Conservation (phyloP, 2,329 filamentous ascomycete species). For the Alternaria burnsii region DNA sequence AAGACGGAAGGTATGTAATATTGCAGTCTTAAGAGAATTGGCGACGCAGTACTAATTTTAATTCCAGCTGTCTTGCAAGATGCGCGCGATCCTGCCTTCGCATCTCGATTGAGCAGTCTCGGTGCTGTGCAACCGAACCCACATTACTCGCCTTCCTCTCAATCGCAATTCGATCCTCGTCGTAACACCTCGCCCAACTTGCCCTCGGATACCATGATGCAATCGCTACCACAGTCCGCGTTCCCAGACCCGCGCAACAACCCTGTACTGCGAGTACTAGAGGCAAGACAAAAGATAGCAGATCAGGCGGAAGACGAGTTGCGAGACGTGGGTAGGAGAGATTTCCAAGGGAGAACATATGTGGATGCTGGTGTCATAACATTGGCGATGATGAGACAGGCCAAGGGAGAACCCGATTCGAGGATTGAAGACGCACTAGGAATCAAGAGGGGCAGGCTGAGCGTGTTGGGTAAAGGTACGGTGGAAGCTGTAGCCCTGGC, state of each 20-base stretch:
- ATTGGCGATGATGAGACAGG: conserved; percentile 45
- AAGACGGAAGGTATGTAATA: conserved; percentile 51
- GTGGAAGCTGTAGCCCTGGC: conserved; percentile 35
- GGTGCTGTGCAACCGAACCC: conserved; percentile 67
- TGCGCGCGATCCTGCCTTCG: conserved; percentile 70
- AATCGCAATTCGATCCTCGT: conserved; percentile 53
- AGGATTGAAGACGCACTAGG: conserved; percentile 45
- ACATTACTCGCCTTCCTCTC: conserved; percentile 64
- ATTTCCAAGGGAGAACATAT: conserved; percentile 55
- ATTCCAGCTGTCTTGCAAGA: conserved; percentile 66
- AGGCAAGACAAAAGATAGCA: conserved; percentile 60
- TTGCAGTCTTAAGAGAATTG: neutral
- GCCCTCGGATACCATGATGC: conserved; percentile 42
- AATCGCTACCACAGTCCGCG: conserved; percentile 38
- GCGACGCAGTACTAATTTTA: neutral
- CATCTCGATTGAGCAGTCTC: conserved; percentile 77
- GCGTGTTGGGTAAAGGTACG: conserved; percentile 34
- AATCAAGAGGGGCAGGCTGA: conserved; percentile 45
- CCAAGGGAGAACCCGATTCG: conserved; percentile 38
- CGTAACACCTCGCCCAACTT: conserved; percentile 36
- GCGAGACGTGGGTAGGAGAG: conserved; percentile 53
- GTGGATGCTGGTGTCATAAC: conserved; percentile 55
- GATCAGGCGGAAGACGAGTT: conserved; percentile 64
- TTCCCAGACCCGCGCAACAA: conserved; percentile 55
- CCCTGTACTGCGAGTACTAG: conserved; percentile 63